Evolutionary conservation across 371 early-diverging fungal genomes (phyloP).

Genomic region (Umbelopsis sp.): DNA sequence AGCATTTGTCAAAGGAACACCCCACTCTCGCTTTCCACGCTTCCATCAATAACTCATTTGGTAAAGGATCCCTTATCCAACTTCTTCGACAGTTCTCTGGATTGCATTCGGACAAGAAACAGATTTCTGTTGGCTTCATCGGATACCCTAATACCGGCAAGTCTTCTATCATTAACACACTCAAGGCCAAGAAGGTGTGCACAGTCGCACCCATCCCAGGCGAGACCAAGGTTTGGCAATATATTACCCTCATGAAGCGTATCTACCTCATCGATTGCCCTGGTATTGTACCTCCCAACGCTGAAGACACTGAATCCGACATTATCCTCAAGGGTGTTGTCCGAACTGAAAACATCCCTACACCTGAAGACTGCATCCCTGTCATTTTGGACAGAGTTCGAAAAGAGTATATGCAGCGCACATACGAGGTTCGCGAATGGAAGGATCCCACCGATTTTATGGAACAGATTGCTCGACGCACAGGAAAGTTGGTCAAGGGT

Average conservation of each 20-base stretch:
- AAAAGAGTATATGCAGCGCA: conserved; percentile 86
- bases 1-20: conserved; percentile 84
- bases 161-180: conserved; percentile 98
- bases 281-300: conserved; percentile 94
- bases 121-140: conserved; percentile 97
- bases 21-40: conserved; percentile 99
- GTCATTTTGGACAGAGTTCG: conserved; percentile 87
- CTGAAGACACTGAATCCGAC: conserved; percentile 90
- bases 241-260: conserved; percentile 98
- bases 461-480: conserved; percentile 84
- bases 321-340: conserved; percentile 98
- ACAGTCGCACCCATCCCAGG: conserved; percentile 99
- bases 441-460: conserved; percentile 89
- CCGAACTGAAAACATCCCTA: conserved; percentile 93
- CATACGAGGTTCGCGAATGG: conserved; percentile 90
- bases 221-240: conserved; percentile 99
- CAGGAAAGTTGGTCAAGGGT: conserved; percentile 96
- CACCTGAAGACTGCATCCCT: conserved; percentile 94
- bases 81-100: conserved; percentile 96
- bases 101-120: conserved; percentile 96
- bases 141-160: conserved; percentile 98
- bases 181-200: conserved; percentile 97
- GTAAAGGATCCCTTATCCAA: conserved; percentile 97
- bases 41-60: conserved; percentile 96
- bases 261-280: conserved; percentile 99